Evolutionary conservation across 352 stramenopile species (phyloP), one percentile per base, ranked within the genome.

Genomic region (Phytophthora foliorum): DNA sequence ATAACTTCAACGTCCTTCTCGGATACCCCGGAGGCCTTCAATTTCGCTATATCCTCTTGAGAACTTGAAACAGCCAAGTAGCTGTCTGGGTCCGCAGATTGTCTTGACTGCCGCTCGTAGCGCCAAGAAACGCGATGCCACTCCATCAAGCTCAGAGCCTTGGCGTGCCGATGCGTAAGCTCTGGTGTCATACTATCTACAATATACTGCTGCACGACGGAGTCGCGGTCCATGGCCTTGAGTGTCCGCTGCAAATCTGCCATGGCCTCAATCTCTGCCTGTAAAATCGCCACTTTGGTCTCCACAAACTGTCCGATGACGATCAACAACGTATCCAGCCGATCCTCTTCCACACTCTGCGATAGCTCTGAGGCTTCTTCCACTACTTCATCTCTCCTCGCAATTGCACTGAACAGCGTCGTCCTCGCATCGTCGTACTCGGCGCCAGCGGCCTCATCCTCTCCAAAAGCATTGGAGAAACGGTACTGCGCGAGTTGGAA

Each of bases 221-320:
- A 93, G n/a, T 91, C 82, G 19, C 86, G 84, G 51, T 95, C 88
- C 82, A 93, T 89, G 13, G 77, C 77, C n/a, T 80, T 75, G 11
- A 95, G 74, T 31, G 91, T 81, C 34, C 72, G 72, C 56, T 92
- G 83, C 57, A 95, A 78, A 21, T 78, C 80, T 1, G 70, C 65
- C 77, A 95, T 88, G 9, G 72, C 83, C 36, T 94, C 86, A 58
- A 95, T 94, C 63, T 95, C 88, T 24, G 86, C 88, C 38, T 93
- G 78, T 24, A 95, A 58, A 51, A 93, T 93, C 10, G 86, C 82
- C 48, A 91, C 85, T 70, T 93, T 94, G 16, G 86, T 93, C 75
- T 93, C 85, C 17, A 96, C 82, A 63, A 94, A 96, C 76, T 96
- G 86, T 17, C 85, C 84, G 54, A 94, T 87, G 6, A 96, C 86